Evolutionary conservation across 805 yeast species (phyloP), one percentile per base, ranked within the genome.

Genomic region (Torulaspora maleeae): DNA sequence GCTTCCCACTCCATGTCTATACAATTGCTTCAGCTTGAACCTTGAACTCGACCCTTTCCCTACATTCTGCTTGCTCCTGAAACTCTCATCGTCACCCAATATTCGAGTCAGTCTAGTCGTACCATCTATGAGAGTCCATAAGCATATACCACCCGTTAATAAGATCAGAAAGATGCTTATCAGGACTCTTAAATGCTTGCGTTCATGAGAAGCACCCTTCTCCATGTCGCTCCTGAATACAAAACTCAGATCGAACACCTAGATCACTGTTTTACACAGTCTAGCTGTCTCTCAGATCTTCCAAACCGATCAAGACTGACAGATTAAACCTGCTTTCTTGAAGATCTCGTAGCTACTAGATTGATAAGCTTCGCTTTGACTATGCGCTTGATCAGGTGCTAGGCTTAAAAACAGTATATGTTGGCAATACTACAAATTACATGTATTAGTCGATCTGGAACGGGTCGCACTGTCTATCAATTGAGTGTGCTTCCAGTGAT

Each of bases 1-100:
- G 7, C 39, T 30, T 3, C 58, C 60, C 1, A 48, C 50, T 5
- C 63, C 61, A 50, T 57, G 64, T 24, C 58, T 41, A 41, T 63
- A 55, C 5, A 59, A 47, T 8, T 54, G 55, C 37, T 47, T 47
- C 27, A 62, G 36, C 33, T 44, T 49, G 28, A 61, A 60, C 12
- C 44, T 44, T 7, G 39, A 9, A 16, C 17, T 15, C 8, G 24
- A 19, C 22, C 13, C 24, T 17, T 20, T 27, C 25, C 19, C 39
- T 12, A 12, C 4, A 10, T 20, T 30, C 20, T 10, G 16, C 17
- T 15, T 38, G 28, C 35, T 29, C 15, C 7, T 27, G 7, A 16
- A 11, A n/a, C 27, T 29, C 22, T 9, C n/a, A 17, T 16, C 16
- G 27, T 17, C n/a, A 17, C 19, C 20, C 9, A 27, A 22, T 32